These are phyloP conservation scores for Candida jianshihensis DNA, from an alignment of 805 yeast species.

Conservation along the genomic window DNA sequence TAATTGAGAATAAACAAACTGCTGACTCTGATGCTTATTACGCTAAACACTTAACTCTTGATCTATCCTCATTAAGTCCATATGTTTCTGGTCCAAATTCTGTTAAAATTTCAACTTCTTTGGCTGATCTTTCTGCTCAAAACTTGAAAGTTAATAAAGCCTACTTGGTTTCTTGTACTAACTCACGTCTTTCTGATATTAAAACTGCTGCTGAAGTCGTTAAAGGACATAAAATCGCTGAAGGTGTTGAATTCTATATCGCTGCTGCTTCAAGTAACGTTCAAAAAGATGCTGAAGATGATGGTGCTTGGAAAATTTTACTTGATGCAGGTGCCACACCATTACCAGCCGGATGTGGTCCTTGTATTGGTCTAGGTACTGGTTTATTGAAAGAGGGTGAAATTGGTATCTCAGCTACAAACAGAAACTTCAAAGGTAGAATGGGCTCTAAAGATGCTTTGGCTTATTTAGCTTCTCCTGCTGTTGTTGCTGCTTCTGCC, in stretches of 20 bases:
- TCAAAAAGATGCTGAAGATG: constrained; percentile 83
- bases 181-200: constrained; percentile 87
- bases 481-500: constrained; percentile 97
- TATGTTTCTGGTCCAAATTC: constrained; percentile 96
- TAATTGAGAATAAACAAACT: constrained; percentile 33
- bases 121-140: constrained; percentile 65
- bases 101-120: constrained; percentile 81
- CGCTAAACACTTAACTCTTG: constrained; percentile 82
- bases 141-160: constrained; percentile 85
- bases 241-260: constrained; percentile 89
- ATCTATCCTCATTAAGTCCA: constrained; percentile 75
- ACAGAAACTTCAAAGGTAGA: constrained; percentile 97
- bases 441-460: constrained; percentile 97
- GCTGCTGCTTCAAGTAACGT: constrained; percentile 96
- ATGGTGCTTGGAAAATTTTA: constrained; percentile 88
- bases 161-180: constrained; percentile 95
- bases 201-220: constrained; percentile 91
- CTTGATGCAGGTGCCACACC: constrained; percentile 91
- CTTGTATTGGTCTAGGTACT: constrained; percentile 95
- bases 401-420: constrained; percentile 97
- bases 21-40: constrained; percentile 79
- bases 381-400: constrained; percentile 94
- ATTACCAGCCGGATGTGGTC: constrained; percentile 98
- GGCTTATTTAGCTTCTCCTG: constrained; percentile 95
- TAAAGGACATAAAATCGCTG: constrained; percentile 71